Conservation (phyloP, 164 flowering plant species). For the Dillenia turbinata region DNA sequence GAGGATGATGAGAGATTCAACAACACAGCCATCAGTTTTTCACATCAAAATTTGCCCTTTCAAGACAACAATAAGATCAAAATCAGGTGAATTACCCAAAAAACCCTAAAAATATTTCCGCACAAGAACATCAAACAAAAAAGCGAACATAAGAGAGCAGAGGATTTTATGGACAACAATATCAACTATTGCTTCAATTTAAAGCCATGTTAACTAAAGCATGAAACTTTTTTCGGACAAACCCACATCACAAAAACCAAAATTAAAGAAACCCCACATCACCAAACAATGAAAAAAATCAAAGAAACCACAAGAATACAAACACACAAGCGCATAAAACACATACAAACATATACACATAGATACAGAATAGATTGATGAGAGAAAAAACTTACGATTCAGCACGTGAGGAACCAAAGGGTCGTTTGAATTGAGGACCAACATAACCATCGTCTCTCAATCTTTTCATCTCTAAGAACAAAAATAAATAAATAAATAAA, state of each 20-base stretch:
- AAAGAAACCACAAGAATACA: not conserved
- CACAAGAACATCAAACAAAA: not conserved
- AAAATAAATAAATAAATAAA: not conserved
- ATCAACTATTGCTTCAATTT: conserved; percentile 4
- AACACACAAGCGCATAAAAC: not conserved
- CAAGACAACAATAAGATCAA: too few species aligned
- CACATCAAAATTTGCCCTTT: too few species aligned
- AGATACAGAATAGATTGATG: not conserved
- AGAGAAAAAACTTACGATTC: conserved; percentile 41
- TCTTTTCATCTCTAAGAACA: conserved; percentile 33
- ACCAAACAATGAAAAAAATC: conserved; percentile 2
- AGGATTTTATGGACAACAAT: not conserved
- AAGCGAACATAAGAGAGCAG: not conserved
- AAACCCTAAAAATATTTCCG: not conserved
- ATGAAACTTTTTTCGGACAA: not conserved
- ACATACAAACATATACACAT: not conserved
- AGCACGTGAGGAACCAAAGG: conserved; percentile 41
- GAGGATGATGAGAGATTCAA: not conserved
- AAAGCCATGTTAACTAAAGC: not conserved
- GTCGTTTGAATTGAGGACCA: conserved; percentile 45
- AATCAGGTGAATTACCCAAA: too few species aligned
- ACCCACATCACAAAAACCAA: not conserved
- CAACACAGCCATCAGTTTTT: too few species aligned
- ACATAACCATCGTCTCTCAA: conserved; percentile 33
- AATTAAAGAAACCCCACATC: not conserved